Evolutionary conservation across 768 basidiomycete genomes (phyloP).

Genomic region (Auricularia sp.): DNA sequence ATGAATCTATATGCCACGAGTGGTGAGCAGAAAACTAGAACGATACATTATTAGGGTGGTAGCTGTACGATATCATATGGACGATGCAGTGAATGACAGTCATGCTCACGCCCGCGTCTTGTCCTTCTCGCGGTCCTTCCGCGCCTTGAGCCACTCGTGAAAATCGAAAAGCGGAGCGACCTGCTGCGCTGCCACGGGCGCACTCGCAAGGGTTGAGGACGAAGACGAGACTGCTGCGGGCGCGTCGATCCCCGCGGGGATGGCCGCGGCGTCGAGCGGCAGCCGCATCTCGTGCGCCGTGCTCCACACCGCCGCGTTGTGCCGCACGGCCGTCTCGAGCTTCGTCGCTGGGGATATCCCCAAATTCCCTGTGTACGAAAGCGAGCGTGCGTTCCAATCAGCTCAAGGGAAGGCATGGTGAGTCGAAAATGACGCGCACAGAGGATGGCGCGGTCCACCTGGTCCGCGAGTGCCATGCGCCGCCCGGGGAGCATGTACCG

Average conservation of each 20-base stretch:
- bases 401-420: neutral
- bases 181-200: neutral
- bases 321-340: neutral
- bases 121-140: no score
- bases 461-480: constrained; percentile 74
- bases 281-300: neutral
- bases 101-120: no score
- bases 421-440: constrained; percentile 34
- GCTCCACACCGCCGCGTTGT: neutral
- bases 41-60: no score
- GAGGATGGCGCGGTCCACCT: constrained; percentile 79
- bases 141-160: neutral
- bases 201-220: no score
- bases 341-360: neutral
- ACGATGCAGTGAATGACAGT: no score
- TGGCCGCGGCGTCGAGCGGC: neutral
- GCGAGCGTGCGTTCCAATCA: neutral
- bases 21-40: no score
- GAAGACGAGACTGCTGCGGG: neutral
- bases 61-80: no score
- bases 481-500: constrained; percentile 69
- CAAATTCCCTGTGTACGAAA: neutral
- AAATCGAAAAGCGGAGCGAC: neutral
- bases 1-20: no score
- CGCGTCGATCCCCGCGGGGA: neutral